Evolutionary conservation across 805 yeast species (phyloP).

Genomic region (Candida broadrunensis): DNA sequence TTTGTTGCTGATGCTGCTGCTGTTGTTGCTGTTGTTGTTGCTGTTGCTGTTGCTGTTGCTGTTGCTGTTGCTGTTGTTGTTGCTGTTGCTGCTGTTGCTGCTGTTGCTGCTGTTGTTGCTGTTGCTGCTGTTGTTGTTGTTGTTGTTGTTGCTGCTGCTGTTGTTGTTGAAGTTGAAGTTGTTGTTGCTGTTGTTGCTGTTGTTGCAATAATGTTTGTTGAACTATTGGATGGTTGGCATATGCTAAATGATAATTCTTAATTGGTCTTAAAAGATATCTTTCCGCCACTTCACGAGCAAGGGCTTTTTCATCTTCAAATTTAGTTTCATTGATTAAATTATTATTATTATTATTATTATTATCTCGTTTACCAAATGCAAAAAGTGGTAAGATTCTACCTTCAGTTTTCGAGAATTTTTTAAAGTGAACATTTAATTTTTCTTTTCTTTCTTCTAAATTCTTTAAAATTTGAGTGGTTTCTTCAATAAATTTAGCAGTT

Average conservation of each 20-base stretch:
- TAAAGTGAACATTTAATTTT: conserved; percentile 38
- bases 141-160: conserved; percentile 18
- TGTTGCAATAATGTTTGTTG: conserved; percentile 30
- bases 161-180: conserved; percentile 22
- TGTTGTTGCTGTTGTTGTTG: conserved; percentile 24
- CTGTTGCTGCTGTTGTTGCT: conserved; percentile 18
- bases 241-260: conserved; percentile 44
- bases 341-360: conserved; percentile 20
- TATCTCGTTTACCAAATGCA: conserved; percentile 31
- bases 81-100: conserved; percentile 31
- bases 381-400: conserved; percentile 43
- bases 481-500: conserved; percentile 48
- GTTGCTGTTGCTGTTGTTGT: conserved; percentile 25
- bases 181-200: conserved; percentile 31
- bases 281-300: conserved; percentile 41
- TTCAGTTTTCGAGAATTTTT: conserved; percentile 9
- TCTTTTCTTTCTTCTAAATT: conserved; percentile 33
- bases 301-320: conserved; percentile 31
- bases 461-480: conserved; percentile 41
- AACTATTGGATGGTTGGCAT: conserved; percentile 41
- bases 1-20: conserved; percentile 18
- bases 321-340: conserved; percentile 26
- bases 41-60: conserved; percentile 32
- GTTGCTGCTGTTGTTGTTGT: conserved; percentile 21
- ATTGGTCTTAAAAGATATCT: conserved; percentile 37